Percentiles rank a stretch among this genome's conserved stretches.
Evolutionary conservation across 345 rosid species (phyloP).

Genomic region (Salix koriyanagi): DNA sequence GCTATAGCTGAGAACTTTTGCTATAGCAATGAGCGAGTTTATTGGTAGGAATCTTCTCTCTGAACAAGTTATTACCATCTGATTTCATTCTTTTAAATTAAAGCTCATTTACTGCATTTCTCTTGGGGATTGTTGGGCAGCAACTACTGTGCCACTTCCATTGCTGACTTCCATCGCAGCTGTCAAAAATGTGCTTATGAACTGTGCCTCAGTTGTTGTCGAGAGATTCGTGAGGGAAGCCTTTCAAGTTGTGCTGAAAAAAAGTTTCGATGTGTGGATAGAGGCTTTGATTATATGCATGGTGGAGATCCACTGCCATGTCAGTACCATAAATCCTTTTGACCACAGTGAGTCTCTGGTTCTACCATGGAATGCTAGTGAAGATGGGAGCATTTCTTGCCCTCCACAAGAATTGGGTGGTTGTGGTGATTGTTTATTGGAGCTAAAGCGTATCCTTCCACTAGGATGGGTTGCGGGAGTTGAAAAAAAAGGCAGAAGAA

Average conservation of each 20-base stretch:
- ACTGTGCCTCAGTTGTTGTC: conserved; percentile 76
- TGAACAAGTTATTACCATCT: not conserved
- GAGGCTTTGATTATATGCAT: conserved; percentile 62
- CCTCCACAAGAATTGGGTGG: conserved; percentile 69
- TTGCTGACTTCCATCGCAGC: conserved; percentile 74
- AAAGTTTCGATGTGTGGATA: conserved; percentile 35
- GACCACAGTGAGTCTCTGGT: conserved; percentile 21
- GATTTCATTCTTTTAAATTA: not conserved
- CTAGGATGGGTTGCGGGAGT: conserved; percentile 40
- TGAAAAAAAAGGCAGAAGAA: conserved; percentile 40
- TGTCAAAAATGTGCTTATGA: conserved; percentile 71
- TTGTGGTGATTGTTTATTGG: conserved; percentile 55
- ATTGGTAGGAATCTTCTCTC: conserved; percentile 46
- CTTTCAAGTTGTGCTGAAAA: conserved; percentile 42
- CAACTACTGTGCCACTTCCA: conserved; percentile 85
- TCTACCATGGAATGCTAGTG: conserved; percentile 38
- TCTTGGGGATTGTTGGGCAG: conserved; percentile 36
- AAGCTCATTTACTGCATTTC: not conserved
- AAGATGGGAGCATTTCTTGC: conserved; percentile 61
- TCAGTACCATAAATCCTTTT: conserved; percentile 14
- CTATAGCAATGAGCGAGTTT: conserved; percentile 65
- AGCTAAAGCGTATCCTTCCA: conserved; percentile 63
- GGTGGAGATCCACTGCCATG: conserved; percentile 49
- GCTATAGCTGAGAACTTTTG: conserved; percentile 39
- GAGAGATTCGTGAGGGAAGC: conserved; percentile 57